Evolutionary conservation across 768 basidiomycete species (phyloP).

Genomic region (Phlebiopsis flavidoalba): DNA sequence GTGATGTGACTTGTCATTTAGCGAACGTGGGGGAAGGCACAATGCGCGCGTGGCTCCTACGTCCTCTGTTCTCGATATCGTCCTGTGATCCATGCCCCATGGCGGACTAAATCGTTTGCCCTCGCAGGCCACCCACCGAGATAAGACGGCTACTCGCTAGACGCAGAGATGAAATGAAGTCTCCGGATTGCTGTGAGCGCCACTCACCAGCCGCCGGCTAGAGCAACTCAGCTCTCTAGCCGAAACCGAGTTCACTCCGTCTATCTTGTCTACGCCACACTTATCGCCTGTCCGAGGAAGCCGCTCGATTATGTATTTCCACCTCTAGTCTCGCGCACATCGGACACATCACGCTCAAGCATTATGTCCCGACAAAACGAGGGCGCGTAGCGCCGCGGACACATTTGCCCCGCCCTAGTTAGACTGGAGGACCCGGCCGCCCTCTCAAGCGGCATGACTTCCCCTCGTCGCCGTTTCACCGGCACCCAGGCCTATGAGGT

Average conservation of each 20-base stretch:
- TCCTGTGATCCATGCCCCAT: too few species aligned
- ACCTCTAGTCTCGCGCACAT: constrained; percentile 34
- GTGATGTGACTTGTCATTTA: background rate
- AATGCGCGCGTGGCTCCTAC: background rate
- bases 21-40: too few species aligned
- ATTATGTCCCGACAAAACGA: too few species aligned
- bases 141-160: constrained; percentile 40
- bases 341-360: constrained; percentile 48
- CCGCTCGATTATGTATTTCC: constrained; percentile 37
- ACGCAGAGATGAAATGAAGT: too few species aligned
- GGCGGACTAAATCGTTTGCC: constrained; percentile 12
- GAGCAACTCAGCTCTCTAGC: too few species aligned
- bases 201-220: too few species aligned
- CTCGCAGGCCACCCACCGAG: constrained; percentile 30
- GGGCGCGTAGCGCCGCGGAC: too few species aligned
- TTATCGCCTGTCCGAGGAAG: constrained; percentile 15
- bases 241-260: too few species aligned
- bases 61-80: background rate
- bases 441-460: constrained; percentile 27
- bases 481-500: constrained; percentile 42
- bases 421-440: constrained; percentile 49
- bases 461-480: constrained; percentile 21
- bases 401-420: too few species aligned
- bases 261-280: constrained; percentile 43
- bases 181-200: constrained; percentile 47